phyloP scores from a whole-genome alignment of 441 rosid genomes.

The Populus tomentosa region DNA sequence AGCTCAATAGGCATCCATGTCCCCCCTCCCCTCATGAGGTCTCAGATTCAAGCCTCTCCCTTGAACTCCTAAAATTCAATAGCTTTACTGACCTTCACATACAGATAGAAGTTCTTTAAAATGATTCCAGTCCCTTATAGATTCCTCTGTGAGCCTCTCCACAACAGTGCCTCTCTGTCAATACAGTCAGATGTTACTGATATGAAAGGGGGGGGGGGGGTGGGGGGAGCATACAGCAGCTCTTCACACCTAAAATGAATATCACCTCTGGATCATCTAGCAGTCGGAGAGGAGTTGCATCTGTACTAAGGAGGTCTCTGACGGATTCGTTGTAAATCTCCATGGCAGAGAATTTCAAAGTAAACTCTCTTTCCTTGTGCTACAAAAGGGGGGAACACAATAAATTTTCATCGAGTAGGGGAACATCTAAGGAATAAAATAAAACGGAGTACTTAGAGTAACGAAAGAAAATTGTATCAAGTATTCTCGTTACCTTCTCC shows the following conservation, averaged over 20 bases:
- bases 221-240: neutral
- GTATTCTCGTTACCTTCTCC: constrained; percentile 45
- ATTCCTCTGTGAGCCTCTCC: constrained; percentile 83
- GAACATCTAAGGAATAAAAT: neutral
- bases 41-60: neutral
- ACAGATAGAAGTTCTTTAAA: constrained; percentile 65
- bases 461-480: neutral
- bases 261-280: constrained; percentile 92
- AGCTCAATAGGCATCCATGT: neutral
- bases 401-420: neutral
- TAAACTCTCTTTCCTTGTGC: constrained; percentile 81
- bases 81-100: constrained; percentile 59
- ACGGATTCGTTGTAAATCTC: constrained; percentile 96
- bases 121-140: constrained; percentile 63
- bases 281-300: constrained; percentile 70
- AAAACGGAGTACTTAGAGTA: neutral
- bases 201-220: neutral
- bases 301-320: constrained; percentile 74
- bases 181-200: constrained; percentile 3
- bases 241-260: constrained; percentile 19
- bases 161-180: constrained; percentile 85
- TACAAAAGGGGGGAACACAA: constrained; percentile 23
- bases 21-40: neutral
- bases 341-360: constrained; percentile 78
- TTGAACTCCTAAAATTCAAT: neutral